Evolutionary conservation across 768 basidiomycete genomes (phyloP), one percentile per base, ranked within the genome.

Genomic region (Panellus pusillus): DNA sequence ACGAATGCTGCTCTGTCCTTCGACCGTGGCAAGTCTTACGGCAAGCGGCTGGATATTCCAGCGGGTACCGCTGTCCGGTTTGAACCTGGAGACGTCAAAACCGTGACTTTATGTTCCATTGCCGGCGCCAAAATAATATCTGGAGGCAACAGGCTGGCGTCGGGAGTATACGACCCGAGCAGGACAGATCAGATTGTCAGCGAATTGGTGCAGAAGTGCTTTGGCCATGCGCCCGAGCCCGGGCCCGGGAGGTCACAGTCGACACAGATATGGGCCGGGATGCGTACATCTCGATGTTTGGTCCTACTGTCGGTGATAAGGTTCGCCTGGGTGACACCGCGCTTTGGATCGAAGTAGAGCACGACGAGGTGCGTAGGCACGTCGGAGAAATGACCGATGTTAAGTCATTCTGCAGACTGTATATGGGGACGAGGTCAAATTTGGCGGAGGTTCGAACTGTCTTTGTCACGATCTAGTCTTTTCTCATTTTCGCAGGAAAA

Each of bases 361-460:
- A 80, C 28, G 96, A 99, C 62, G 78, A 79, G 71, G 89, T 89
- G 60, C 31, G 61, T 61, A 37, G n/a, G 36, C 17, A 47, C 65
- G 52, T 44, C 14, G 17, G 11, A 20, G 44, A 46, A 52, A 1
- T 9, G 13, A 9, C 32, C 5, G 40, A 9, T 17, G 18, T 57
- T 19, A 32, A 6, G 46, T 20, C 14, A 50, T 57, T 24, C 29
- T 2, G 28, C 53, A 91, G 85, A 90, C 95, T 5, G 74, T 84
- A 4, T 96, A 97, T 65, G 97, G 96, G 1, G 96, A 98, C 54
- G 96, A 98, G 71, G 89, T 91, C 72, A 98, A 98, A 72, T 99
- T 99, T 63, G 97, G 97, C 8, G 96, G 94, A 64, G 96, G 93
- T 85, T 63, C 57, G 72, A 2, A 19, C 39, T 19, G 4, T 24